Conservation (phyloP, 495 filamentous ascomycete species). For the Penicillium simplicissimum region DNA sequence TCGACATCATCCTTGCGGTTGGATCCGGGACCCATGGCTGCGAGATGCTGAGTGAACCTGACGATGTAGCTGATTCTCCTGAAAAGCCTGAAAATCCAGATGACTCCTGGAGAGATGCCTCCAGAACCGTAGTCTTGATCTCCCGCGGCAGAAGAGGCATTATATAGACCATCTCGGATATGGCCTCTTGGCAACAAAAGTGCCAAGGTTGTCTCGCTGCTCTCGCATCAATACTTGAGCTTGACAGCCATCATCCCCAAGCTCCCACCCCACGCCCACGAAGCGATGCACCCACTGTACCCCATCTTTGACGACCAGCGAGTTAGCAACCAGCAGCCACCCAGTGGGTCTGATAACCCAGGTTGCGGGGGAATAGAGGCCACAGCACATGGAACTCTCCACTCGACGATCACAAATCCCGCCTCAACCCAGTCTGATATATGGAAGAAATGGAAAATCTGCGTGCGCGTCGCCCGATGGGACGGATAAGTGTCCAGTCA, state of each 20-base stretch:
- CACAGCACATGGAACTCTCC: neutral
- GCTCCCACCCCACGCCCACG: neutral
- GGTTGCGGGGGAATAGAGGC: slow-evolving; percentile 7
- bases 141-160: neutral
- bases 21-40: slow-evolving; percentile 9
- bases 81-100: neutral
- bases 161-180: slow-evolving; percentile 19
- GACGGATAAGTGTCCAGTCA: slow-evolving; percentile 8
- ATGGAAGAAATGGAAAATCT: neutral
- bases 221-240: neutral
- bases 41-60: neutral
- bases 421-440: neutral
- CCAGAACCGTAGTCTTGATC: neutral
- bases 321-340: neutral
- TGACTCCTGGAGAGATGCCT: neutral
- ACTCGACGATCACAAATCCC: neutral
- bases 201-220: neutral
- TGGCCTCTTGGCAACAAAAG: slow-evolving; percentile 5
- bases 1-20: slow-evolving; percentile 17
- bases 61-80: neutral
- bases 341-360: neutral
- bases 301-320: slow-evolving; percentile 14
- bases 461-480: neutral
- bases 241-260: neutral
- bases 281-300: slow-evolving; percentile 5